Percentiles rank a stretch among this genome's conserved stretches.
phyloP scores from a whole-genome alignment of 2,329 filamentous ascomycete genomes.

The Penicillium sp. region DNA sequence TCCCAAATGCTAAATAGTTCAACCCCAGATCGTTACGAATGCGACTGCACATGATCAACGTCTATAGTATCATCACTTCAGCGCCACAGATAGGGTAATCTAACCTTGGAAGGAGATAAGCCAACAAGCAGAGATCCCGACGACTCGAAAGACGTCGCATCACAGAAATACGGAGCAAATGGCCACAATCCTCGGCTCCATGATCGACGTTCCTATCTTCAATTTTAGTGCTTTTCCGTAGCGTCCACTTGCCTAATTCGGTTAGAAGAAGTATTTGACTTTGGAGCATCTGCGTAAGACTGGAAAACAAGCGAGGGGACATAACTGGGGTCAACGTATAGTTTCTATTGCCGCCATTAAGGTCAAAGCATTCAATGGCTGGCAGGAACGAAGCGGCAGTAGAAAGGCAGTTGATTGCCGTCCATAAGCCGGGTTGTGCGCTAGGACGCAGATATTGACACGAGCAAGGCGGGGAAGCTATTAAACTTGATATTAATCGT shows the following conservation, averaged over 20 bases:
- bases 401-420: no score
- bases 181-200: not conserved
- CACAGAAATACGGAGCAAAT: not conserved
- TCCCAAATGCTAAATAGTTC: not conserved
- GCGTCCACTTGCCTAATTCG: slow-evolving; percentile 24
- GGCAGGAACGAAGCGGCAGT: no score
- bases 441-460: no score
- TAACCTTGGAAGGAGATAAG: not conserved
- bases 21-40: not conserved
- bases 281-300: not conserved
- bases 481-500: no score
- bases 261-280: slow-evolving; percentile 2
- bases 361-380: not conserved
- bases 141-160: not conserved
- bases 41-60: not conserved
- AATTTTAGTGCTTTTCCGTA: not conserved
- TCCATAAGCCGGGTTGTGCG: no score
- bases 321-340: no score
- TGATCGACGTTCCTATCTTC: not conserved
- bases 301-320: no score
- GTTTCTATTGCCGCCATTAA: not conserved
- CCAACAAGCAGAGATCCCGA: not conserved
- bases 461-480: no score
- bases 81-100: not conserved
- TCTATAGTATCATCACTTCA: not conserved